Evolutionary conservation across 495 filamentous ascomycete species (phyloP).

Genomic region (Cairneyella variabilis): DNA sequence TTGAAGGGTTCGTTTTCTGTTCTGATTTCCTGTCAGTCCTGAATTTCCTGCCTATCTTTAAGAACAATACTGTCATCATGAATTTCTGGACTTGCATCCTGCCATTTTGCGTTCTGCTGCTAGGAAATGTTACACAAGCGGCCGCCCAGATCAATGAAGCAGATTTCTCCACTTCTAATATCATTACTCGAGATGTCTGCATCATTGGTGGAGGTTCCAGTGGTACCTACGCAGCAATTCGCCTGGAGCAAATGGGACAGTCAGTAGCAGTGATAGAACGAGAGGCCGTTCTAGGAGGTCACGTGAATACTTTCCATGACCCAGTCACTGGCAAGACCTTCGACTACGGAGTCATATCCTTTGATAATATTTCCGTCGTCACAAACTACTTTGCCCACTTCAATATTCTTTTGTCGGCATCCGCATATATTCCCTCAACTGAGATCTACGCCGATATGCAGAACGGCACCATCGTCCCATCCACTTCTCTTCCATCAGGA

Average conservation of each 20-base stretch:
- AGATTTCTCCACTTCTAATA: neutral
- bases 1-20: too few species aligned
- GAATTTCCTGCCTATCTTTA: too few species aligned
- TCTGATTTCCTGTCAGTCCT: too few species aligned
- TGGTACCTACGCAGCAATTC: constrained; percentile 43
- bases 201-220: constrained; percentile 48
- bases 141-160: too few species aligned
- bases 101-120: too few species aligned
- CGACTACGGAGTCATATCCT: constrained; percentile 13
- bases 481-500: neutral
- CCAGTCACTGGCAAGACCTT: constrained; percentile 11
- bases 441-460: neutral
- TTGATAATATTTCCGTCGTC: constrained; percentile 27
- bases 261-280: constrained; percentile 43
- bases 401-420: constrained; percentile 22
- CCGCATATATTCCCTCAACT: neutral
- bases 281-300: constrained; percentile 40
- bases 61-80: too few species aligned
- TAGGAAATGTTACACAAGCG: too few species aligned
- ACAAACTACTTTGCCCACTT: constrained; percentile 40
- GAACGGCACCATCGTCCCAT: neutral
- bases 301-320: constrained; percentile 39
- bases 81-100: too few species aligned
- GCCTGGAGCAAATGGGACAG: constrained; percentile 36
- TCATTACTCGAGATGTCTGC: constrained; percentile 35